Base-by-base conservation (phyloP, 257 asterid species). In the Cordia subcordata region DNA sequence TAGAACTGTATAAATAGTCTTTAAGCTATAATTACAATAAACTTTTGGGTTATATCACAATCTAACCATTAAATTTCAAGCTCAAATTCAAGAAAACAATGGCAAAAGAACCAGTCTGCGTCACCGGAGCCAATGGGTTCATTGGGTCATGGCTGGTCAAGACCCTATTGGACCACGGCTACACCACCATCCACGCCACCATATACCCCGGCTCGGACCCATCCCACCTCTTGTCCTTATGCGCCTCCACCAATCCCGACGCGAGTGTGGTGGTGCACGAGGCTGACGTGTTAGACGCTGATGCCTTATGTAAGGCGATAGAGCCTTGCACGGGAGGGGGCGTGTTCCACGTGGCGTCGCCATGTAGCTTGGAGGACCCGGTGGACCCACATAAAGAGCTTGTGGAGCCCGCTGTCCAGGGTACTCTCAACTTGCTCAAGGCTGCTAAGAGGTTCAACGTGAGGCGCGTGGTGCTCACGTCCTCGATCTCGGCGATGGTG, bases 121-220 rank as follows among this genome's bases (percentile, higher is more conserved):
- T 91, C 65, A 87, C 96, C 58, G 98, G 98, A 45, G 96, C 98
- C 69, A 85, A 85, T 72, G 98, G 98, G 9, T 87, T 87, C 94
- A 87, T 91, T 51, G 98, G 98, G 15, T 78, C 98, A 10, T 82
- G 93, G 89, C 35, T 91, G 38, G 81, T 90, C 50, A 82, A 76
- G 67, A 83, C 88, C 62, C 85, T 90, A 1, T 54, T 90, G 1
- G 79, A 79, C 55, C 58, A 62, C 60, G 88, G 89, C 75, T 91
- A 91, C 94, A 75, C 87, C 77, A 79, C 87, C 60, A 85, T 91
- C 70, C 94, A 83, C 84, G 90, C 87, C 76, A 77, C 94, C 23
- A 68, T 90, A 11, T 77, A 71, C 68, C 98, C 96, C 40, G 87
- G 84, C 61, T 75, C 96, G 60, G 87, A 83, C 75, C 61, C 95